A percentile compares a stretch with the other conserved stretches of the same genome.
Conservation (phyloP, 495 filamentous ascomycete species). For the Penicillium tannophilum region DNA sequence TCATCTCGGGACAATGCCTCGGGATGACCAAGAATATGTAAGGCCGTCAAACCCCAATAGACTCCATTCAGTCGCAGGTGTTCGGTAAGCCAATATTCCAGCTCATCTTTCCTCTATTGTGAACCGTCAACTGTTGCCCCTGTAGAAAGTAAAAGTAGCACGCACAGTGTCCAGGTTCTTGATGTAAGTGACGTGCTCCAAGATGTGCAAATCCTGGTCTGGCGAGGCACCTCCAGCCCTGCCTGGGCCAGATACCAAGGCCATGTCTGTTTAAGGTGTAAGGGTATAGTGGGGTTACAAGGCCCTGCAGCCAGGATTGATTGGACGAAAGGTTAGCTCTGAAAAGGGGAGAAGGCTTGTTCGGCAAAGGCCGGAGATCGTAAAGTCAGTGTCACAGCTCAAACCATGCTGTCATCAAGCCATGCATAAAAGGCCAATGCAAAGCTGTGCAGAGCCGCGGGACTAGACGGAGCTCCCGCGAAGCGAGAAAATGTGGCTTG, state of each 20-base stretch:
- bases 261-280: constrained; percentile 43
- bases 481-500: constrained; percentile 14
- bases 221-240: constrained; percentile 52
- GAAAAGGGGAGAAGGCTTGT: constrained; percentile 13
- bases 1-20: constrained; percentile 78
- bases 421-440: constrained; percentile 16
- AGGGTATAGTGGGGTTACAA: background rate
- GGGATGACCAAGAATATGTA: constrained; percentile 80
- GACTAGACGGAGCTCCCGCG: constrained; percentile 10
- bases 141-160: constrained; percentile 26
- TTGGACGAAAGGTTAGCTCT: constrained; percentile 17
- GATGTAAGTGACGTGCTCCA: constrained; percentile 90
- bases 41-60: constrained; percentile 92
- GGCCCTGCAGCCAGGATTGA: constrained; percentile 5
- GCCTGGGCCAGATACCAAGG: constrained; percentile 63
- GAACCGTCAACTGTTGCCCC: constrained; percentile 35
- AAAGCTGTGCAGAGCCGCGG: constrained; percentile 21
- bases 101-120: constrained; percentile 78
- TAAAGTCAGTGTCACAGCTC: constrained; percentile 5
- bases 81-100: constrained; percentile 97
- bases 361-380: background rate
- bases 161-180: constrained; percentile 85
- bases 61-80: constrained; percentile 92
- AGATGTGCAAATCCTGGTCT: constrained; percentile 58
- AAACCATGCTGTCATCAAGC: constrained; percentile 27